Evolutionary conservation across 208 protist species (phyloP).

Genomic region (Trichomonas tenax): DNA sequence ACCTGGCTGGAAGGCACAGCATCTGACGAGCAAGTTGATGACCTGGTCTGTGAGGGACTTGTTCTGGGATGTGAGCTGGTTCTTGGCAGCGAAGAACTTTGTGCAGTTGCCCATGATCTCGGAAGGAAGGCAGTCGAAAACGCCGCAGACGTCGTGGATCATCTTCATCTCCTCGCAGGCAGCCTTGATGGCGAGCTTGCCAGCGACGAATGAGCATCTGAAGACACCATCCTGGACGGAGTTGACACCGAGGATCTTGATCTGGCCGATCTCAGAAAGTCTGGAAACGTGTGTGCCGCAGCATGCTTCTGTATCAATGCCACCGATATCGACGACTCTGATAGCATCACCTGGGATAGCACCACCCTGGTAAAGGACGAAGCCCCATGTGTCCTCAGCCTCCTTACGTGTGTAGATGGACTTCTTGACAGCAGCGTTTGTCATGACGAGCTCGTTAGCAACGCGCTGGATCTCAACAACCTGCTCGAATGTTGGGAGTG

Average conservation of each 20-base stretch:
- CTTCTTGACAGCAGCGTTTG: not conserved
- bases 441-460: not conserved
- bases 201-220: not conserved
- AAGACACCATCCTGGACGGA: slow-evolving; percentile 8
- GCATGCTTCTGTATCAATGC: slow-evolving; percentile 25
- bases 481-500: not conserved
- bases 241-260: not conserved
- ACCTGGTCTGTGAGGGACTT: not conserved
- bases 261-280: not conserved
- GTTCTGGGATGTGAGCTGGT: not conserved
- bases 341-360: slow-evolving; percentile 15
- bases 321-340: slow-evolving; percentile 9
- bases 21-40: not conserved
- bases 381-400: not conserved
- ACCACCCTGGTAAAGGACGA: slow-evolving; percentile 19
- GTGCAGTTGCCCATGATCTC: not conserved
- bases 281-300: not conserved
- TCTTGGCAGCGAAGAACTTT: not conserved
- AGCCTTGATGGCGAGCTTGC: not conserved
- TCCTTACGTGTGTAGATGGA: not conserved
- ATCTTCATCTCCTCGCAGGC: not conserved
- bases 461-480: not conserved
- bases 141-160: not conserved
- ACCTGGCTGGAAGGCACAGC: not conserved
- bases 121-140: not conserved